Conservation (phyloP, 495 filamentous ascomycete species). For the Staphylotrichum longicolle region DNA sequence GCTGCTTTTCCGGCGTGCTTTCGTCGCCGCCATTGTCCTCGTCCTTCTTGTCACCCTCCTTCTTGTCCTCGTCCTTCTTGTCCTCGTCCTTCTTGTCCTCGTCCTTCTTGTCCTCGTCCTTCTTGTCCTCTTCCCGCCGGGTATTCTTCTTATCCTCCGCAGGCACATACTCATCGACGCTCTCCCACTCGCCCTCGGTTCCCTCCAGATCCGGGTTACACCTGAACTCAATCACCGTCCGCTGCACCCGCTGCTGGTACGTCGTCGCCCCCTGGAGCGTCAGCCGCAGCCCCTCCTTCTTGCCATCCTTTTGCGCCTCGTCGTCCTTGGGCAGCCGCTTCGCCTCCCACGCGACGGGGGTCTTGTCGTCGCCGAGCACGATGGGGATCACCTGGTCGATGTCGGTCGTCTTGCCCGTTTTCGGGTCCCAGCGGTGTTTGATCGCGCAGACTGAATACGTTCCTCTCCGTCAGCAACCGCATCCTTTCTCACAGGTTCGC, state of each 20-base stretch:
- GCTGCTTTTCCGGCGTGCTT: conserved; percentile 46
- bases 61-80: conserved; percentile 33
- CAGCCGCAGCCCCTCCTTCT: conserved; percentile 63
- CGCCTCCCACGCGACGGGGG: conserved; percentile 57
- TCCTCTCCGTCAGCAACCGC: background rate
- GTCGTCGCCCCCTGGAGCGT: conserved; percentile 67
- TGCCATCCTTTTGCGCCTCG: conserved; percentile 54
- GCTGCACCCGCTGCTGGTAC: conserved; percentile 57
- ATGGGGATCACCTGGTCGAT: conserved; percentile 62
- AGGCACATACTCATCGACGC: conserved; percentile 44
- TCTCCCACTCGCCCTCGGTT: conserved; percentile 60
- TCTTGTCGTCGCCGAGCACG: conserved; percentile 55
- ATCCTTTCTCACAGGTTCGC: too few relatives aligned
- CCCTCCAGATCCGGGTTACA: conserved; percentile 71
- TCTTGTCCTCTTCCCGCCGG: conserved; percentile 23
- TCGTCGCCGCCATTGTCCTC: conserved; percentile 27
- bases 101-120: conserved; percentile 20
- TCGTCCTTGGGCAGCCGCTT: conserved; percentile 54
- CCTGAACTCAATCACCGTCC: conserved; percentile 77
- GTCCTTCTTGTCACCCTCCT: conserved; percentile 25
- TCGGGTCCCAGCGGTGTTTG: conserved; percentile 50
- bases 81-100: conserved; percentile 24
- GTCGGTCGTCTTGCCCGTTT: conserved; percentile 26
- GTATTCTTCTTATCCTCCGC: conserved; percentile 16
- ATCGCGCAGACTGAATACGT: conserved; percentile 72